Conservation (phyloP, 2,329 filamentous ascomycete genomes). For the Beauveria pseudobassiana region DNA sequence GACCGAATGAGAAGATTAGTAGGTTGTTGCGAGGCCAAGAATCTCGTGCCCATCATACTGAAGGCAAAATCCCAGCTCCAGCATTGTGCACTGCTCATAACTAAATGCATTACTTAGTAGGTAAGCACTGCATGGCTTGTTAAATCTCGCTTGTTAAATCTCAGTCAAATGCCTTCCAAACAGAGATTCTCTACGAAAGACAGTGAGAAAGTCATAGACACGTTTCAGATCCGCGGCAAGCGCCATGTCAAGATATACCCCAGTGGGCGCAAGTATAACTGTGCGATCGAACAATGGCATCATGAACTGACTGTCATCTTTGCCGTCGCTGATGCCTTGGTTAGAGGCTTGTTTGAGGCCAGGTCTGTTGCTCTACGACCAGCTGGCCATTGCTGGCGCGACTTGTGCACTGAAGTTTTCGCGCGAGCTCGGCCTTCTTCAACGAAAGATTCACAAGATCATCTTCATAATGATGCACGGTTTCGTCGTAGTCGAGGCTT, state of each 20-base stretch:
- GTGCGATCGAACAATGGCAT: neutral
- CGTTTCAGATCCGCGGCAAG: neutral
- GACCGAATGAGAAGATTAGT: neutral
- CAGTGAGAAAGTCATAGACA: neutral
- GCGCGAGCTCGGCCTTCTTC: no score
- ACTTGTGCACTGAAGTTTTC: slow-evolving; percentile 30
- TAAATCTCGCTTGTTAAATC: neutral
- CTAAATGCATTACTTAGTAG: no score
- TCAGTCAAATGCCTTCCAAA: neutral
- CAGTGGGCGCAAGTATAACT: neutral
- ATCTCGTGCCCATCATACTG: no score
- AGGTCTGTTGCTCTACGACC: no score
- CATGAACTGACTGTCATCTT: neutral
- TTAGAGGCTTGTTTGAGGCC: no score
- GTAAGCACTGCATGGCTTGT: neutral
- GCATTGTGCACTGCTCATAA: neutral
- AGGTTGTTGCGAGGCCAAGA: neutral
- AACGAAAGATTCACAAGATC: no score
- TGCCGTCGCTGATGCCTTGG: neutral
- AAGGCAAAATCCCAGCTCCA: neutral
- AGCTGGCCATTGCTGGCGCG: slow-evolving; percentile 26
- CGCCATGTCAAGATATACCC: neutral
- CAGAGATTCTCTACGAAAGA: neutral
- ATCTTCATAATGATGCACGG: no score
- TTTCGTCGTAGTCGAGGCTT: no score